A percentile compares a stretch with the other conserved stretches of the same genome.
Conservation (phyloP, 148 eudicot genomes). For the Vaccinium vitisidaea region DNA sequence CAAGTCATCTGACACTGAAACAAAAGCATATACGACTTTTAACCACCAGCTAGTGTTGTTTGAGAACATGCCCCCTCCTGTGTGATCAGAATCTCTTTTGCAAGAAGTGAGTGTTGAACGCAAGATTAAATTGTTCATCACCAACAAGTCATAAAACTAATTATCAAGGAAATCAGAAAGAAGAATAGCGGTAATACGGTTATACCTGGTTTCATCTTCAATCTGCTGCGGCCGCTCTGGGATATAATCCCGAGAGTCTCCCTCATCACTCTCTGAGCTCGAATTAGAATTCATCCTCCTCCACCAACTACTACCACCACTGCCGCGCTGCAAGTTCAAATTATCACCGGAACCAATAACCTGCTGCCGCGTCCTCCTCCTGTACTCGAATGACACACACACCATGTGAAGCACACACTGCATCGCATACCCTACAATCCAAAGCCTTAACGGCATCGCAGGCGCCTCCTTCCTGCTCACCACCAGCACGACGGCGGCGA, state of each 20-base stretch:
- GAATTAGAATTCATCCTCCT: slow-evolving; percentile 34
- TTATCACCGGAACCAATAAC: slow-evolving; percentile 15
- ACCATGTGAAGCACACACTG: slow-evolving; percentile 75
- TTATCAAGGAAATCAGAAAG: neutral
- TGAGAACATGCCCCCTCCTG: neutral
- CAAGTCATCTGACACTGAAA: neutral
- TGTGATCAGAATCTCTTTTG: neutral
- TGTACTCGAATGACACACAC: slow-evolving; percentile 58
- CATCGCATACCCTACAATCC: slow-evolving; percentile 66
- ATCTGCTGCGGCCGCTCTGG: slow-evolving; percentile 32
- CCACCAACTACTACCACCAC: slow-evolving; percentile 24
- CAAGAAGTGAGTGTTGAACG: too few species aligned
- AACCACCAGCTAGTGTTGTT: neutral
- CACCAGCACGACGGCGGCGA: slow-evolving; percentile 38
- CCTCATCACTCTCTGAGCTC: slow-evolving; percentile 57
- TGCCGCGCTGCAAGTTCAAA: slow-evolving; percentile 12
- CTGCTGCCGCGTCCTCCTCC: slow-evolving; percentile 31
- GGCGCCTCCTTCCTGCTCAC: slow-evolving; percentile 45
- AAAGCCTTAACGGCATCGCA: slow-evolving; percentile 62
- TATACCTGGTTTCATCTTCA: slow-evolving; percentile 69
- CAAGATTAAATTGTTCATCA: too few species aligned
- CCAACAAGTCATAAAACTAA: neutral
- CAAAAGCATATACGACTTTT: neutral
- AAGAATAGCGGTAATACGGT: slow-evolving; percentile 22
- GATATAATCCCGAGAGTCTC: slow-evolving; percentile 35